Evolutionary conservation across 2,329 filamentous ascomycete genomes (phyloP), one percentile per base, ranked within the genome.

Genomic region (Thelonectria blattea): DNA sequence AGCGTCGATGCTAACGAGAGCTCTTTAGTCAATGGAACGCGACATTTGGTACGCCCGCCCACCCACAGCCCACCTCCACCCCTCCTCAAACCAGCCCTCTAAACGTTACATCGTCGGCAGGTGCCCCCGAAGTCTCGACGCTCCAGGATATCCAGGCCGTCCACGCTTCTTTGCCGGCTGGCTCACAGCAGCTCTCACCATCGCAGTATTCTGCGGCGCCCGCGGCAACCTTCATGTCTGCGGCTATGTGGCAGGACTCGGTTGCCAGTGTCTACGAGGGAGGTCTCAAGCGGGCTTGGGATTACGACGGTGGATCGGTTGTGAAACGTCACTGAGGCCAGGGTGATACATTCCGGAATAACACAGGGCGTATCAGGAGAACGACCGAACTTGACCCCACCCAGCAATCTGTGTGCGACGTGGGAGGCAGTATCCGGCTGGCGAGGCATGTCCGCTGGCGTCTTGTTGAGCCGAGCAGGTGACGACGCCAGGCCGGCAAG

Each of bases 1-100:
- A 15, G 7, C 15, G 14, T 20, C 32, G 5, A 20, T 58, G 45
- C 56, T 65, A 51, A 63, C 54, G 41, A 30, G 45, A 17, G 12
- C n/a, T 42, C 5, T 3, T 27, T 58, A 96, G 93, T 76, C 92
- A 97, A 81, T 98, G 94, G 93, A 93, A 96, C 77, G 89, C 91
- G 72, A 93, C 94, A 66, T 98, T 97, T 80, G 91, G 92, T 81
- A 91, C 89, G 76, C 87, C 86, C 52, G 64, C 70, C 56, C 71
- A 74, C 48, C 52, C 72, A 62, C 67, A 74, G 48, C 61, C 71
- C 56, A 65, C 59, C 52, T 65, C 73, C 56, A 69, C 76, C 75
- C 68, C 68, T 61, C 74, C 80, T 67, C 80, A 81, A 71, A 74
- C 79, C 73, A 80, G 75, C 73, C 76, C 80, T 78, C 79, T 86